These are phyloP conservation scores for Aquilaria agallochum DNA, from an alignment of 441 rosid genomes.

Conservation along the genomic window DNA sequence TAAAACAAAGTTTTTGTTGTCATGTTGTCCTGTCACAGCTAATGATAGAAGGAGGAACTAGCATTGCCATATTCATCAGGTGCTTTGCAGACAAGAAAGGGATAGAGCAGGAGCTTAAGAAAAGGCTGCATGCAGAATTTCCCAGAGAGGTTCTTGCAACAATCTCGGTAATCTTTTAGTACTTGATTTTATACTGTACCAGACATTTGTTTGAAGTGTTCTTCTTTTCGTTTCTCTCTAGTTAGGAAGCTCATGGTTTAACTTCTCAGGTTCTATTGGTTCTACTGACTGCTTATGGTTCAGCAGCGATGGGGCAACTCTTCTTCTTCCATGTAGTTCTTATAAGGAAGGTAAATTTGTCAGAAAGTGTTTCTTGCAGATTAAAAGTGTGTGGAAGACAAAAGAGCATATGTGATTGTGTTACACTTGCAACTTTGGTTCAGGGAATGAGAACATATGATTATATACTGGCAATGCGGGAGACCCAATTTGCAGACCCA, in stretches of 20 bases:
- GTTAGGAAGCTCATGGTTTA: conserved; percentile 8
- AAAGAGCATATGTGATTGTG: too few relatives aligned
- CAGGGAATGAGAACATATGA: conserved; percentile 99
- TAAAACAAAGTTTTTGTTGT: too few relatives aligned
- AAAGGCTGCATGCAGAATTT: conserved; percentile 55
- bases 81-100: conserved; percentile 87
- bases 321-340: conserved; percentile 93
- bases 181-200: background rate
- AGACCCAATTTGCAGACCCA: conserved; percentile 62
- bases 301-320: conserved; percentile 97
- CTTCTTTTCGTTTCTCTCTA: background rate
- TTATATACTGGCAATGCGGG: conserved; percentile 91
- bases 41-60: conserved; percentile 89
- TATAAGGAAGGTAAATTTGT: conserved; percentile 68
- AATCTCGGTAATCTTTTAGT: conserved; percentile 46
- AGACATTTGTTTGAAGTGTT: conserved; percentile 2
- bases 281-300: conserved; percentile 72
- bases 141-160: conserved; percentile 80
- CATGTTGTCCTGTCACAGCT: conserved; percentile 35
- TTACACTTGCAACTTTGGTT: too few relatives aligned
- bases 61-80: conserved; percentile 78
- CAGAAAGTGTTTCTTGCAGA: background rate
- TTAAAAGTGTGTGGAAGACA: too few relatives aligned
- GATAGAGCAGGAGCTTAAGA: conserved; percentile 60
- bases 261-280: conserved; percentile 64